These are phyloP conservation scores for Cyclostephanos invisitatus DNA, from an alignment of 108 stramenopile species.

Conservation along the genomic window DNA sequence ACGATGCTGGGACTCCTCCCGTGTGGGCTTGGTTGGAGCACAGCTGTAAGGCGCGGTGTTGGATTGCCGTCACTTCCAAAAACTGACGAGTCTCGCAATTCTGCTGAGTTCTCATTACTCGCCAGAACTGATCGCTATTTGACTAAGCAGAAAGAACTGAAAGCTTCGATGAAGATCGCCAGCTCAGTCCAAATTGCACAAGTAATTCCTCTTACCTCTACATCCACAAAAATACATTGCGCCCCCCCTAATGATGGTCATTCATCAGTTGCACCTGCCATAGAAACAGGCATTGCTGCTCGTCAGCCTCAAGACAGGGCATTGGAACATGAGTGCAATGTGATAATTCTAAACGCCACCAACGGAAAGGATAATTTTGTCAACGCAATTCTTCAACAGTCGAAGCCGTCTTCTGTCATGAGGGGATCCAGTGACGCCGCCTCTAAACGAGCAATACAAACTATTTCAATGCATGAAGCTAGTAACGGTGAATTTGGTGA, in stretches of 20 bases:
- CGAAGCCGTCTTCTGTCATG: background rate
- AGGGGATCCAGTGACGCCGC: background rate
- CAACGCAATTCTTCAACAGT: background rate
- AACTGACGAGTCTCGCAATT: slow-evolving; percentile 2
- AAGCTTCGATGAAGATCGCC: slow-evolving; percentile 5
- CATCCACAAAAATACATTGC: background rate
- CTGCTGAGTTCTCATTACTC: slow-evolving; percentile 11
- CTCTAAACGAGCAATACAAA: background rate
- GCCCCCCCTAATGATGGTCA: background rate
- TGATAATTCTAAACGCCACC: background rate
- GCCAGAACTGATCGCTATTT: slow-evolving; percentile 9
- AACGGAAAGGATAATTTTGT: slow-evolving; percentile 2
- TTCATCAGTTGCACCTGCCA: background rate
- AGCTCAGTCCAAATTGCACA: background rate
- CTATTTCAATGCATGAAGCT: background rate
- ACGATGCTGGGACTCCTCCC: slow-evolving; percentile 42
- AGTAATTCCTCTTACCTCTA: slow-evolving; percentile 1
- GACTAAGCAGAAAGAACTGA: slow-evolving; percentile 4
- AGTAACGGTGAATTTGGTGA: background rate
- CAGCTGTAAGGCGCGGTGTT: slow-evolving; percentile 59
- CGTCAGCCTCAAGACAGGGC: slow-evolving; percentile 1
- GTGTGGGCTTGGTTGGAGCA: slow-evolving; percentile 67
- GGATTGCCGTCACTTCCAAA: slow-evolving; percentile 10
- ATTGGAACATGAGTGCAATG: background rate
- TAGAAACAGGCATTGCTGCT: background rate